Conservation (phyloP, 345 rosid species). For the Isatis tinctoria region DNA sequence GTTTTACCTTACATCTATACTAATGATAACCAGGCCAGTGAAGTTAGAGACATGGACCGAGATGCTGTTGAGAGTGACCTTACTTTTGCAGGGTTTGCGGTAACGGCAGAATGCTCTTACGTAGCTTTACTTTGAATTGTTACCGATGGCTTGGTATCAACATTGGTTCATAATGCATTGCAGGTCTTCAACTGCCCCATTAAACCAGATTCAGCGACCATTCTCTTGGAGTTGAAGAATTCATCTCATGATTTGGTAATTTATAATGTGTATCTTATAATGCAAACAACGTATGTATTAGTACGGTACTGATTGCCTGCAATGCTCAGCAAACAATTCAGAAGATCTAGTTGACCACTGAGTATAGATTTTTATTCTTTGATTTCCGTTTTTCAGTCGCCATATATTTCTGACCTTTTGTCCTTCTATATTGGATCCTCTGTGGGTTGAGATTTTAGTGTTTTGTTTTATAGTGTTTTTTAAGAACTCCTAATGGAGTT, state of each 20-base stretch:
- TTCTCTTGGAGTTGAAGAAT: conserved; percentile 79
- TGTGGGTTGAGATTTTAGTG: no score
- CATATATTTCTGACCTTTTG: no score
- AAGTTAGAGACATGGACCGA: conserved; percentile 93
- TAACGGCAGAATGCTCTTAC: conserved; percentile 29
- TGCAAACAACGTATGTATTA: not conserved
- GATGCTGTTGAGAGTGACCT: conserved; percentile 86
- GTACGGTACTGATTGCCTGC: not conserved
- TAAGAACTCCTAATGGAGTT: no score
- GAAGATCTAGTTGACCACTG: not conserved
- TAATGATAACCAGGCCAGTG: conserved; percentile 76
- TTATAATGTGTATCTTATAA: not conserved
- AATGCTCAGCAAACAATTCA: not conserved
- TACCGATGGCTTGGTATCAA: not conserved
- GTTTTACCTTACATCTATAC: conserved; percentile 6
- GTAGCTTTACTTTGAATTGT: conserved; percentile 4
- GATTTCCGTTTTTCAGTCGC: not conserved
- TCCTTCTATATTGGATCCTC: no score
- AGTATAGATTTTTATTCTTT: not conserved
- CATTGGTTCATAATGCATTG: conserved; percentile 24
- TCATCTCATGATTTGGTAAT: conserved; percentile 97
- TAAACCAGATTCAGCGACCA: conserved; percentile 80
- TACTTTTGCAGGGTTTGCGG: no score
- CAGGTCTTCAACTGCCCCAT: conserved; percentile 99
- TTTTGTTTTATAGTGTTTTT: no score